Percentiles rank a stretch among this genome's conserved stretches.
Conservation (phyloP, 768 basidiomycete species). For the Mrakia hoshinonis region DNA sequence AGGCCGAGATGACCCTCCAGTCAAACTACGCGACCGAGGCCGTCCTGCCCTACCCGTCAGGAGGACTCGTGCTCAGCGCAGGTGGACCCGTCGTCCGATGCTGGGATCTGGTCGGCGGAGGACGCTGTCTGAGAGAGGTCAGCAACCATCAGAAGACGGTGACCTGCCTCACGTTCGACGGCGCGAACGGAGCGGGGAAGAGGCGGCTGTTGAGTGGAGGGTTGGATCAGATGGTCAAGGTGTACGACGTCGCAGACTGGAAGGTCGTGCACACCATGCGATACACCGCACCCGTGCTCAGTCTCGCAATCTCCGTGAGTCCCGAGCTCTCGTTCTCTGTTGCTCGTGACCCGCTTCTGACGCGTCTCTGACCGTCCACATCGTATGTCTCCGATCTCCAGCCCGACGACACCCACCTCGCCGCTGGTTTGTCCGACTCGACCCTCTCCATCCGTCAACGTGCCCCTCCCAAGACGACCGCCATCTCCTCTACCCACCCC, state of each 20-base stretch:
- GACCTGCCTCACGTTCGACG: constrained; percentile 73
- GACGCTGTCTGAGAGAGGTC: constrained; percentile 76
- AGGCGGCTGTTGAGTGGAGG: constrained; percentile 78
- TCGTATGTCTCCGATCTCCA: constrained; percentile 37
- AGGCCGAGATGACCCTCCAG: constrained; percentile 52
- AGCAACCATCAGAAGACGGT: constrained; percentile 99
- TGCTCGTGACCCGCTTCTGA: neutral
- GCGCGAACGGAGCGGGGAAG: constrained; percentile 45
- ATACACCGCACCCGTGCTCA: constrained; percentile 85
- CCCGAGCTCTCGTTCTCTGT: neutral
- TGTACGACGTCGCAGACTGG: constrained; percentile 85
- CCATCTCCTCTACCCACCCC: constrained; percentile 6
- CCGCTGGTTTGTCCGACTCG: constrained; percentile 95
- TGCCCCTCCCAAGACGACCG: constrained; percentile 44
- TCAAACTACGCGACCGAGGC: constrained; percentile 70
- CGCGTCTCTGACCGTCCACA: neutral
- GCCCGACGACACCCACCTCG: constrained; percentile 95
- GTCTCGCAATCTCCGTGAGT: constrained; percentile 81
- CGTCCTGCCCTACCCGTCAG: constrained; percentile 82
- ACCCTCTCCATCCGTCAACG: constrained; percentile 93
- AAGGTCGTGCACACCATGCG: constrained; percentile 98
- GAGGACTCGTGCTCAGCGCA: constrained; percentile 61
- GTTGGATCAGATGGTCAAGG: constrained; percentile 96
- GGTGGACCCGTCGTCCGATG: constrained; percentile 86
- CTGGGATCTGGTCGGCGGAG: constrained; percentile 91